Evolutionary conservation across 306 rosid species (phyloP), one percentile per base, ranked within the genome.

Genomic region (Carpinus fangiana): DNA sequence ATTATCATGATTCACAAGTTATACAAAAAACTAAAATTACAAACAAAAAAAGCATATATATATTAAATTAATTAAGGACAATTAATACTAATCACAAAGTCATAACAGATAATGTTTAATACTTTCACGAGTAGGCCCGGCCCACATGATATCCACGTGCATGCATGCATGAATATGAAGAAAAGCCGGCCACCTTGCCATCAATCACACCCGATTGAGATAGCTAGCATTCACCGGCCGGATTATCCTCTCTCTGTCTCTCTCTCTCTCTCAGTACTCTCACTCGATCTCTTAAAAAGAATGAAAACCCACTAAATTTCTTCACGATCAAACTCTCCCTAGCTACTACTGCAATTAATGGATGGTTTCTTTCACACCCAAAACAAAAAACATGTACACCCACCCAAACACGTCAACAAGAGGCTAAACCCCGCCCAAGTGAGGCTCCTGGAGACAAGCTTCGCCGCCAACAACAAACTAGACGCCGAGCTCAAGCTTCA

Each of bases 351-450:
- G 7, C 8, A n/a, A 4, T 3, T n/a, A 52, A 83, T 83, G 86
- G 83, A 82, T 47, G 68, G 77, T 34, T 79, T 81, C 48, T 79
- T 87, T 69, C 80, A 80, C 7, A 75, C 53, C 73, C 79, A 88
- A 77, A 80, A 13, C 78, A 80, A 54, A 16, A 84, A 82, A 3
- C 72, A 38, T 38, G 43, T 38, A 38, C 43, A 46, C 71, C 59
- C 45, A 45, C 57, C 77, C 31, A 81, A 75, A 8, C 84, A 17
- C 76, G 82, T 73, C 76, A 88, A 88, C 17, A 86, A 55, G 77
- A 89, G 93, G 85, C 81, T 90, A 53, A 87, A 80, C 2, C 81
- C 81, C 12, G 93, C 87, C 41, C 91, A 90, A 59, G 89, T 85
- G 59, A 77, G 78, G 59, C 76, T 87, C 68, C 82, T 90, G 5